Conservation (phyloP, 108 stramenopile species). For the Nitzschia sp. region DNA sequence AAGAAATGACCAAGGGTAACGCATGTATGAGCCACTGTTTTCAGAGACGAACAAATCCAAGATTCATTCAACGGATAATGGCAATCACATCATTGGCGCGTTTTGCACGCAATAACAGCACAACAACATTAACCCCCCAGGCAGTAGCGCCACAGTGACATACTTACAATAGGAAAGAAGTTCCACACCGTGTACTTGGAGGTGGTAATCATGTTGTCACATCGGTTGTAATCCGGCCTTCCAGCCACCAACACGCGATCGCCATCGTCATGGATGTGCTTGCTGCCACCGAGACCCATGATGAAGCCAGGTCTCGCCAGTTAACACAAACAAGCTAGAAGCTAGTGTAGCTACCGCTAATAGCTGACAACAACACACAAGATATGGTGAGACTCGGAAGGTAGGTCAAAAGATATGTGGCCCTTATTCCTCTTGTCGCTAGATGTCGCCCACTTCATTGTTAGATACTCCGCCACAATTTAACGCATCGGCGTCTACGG, state of each 20-base stretch:
- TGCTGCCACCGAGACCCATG: slow-evolving; percentile 32
- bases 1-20: slow-evolving; percentile 4
- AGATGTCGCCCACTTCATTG: too few species aligned
- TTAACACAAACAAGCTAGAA: too few species aligned
- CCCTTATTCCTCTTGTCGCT: too few species aligned
- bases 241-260: slow-evolving; percentile 55
- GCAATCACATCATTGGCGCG: neutral
- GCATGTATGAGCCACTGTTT: neutral
- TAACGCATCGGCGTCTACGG: too few species aligned
- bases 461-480: too few species aligned
- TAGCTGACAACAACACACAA: too few species aligned
- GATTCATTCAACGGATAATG: neutral
- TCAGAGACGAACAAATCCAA: neutral
- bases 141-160: neutral
- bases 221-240: slow-evolving; percentile 42
- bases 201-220: slow-evolving; percentile 63
- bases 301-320: too few species aligned
- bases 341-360: too few species aligned
- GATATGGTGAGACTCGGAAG: too few species aligned
- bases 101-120: too few species aligned
- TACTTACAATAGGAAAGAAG: slow-evolving; percentile 82
- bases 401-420: too few species aligned
- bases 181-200: slow-evolving; percentile 68
- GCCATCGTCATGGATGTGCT: slow-evolving; percentile 24
- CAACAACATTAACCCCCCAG: neutral